phyloP scores from a whole-genome alignment of 106 monocot species.

The Narthecium ossifragum region DNA sequence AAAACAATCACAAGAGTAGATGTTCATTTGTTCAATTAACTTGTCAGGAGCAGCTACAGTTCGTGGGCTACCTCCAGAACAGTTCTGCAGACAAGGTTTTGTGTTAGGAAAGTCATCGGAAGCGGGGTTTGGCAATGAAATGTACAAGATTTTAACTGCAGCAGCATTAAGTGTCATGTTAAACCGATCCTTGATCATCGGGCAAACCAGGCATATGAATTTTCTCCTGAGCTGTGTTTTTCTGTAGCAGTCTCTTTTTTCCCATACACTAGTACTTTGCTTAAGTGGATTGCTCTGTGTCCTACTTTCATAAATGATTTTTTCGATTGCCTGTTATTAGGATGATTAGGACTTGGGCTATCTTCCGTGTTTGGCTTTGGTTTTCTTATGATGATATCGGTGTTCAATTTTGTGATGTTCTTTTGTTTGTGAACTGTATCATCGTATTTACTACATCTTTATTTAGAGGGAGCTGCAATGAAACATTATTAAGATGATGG shows the following conservation, averaged over 20 bases:
- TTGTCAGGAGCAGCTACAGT: slow-evolving; percentile 80
- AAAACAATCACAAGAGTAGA: slow-evolving; percentile 9
- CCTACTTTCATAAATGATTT: neutral
- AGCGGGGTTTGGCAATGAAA: slow-evolving; percentile 98
- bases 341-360: too few relatives aligned
- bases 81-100: slow-evolving; percentile 86
- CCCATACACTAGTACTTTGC: neutral
- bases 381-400: too few relatives aligned
- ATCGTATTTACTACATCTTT: too few relatives aligned
- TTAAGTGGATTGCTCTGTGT: neutral
- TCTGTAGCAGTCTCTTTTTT: slow-evolving; percentile 10
- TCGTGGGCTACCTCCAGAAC: slow-evolving; percentile 59
- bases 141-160: slow-evolving; percentile 97
- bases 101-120: slow-evolving; percentile 86
- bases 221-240: slow-evolving; percentile 28
- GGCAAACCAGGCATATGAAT: slow-evolving; percentile 85
- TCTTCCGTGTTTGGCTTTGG: too few relatives aligned
- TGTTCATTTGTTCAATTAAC: slow-evolving; percentile 40
- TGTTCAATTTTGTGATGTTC: too few relatives aligned
- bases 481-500: neutral
- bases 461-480: slow-evolving; percentile 1
- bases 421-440: too few relatives aligned
- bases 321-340: neutral
- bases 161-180: slow-evolving; percentile 89
- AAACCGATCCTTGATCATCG: slow-evolving; percentile 94